These are phyloP conservation scores for Kappamyces sp. DNA, from an alignment of 192 early-diverging fungal genomes.

Conservation along the genomic window DNA sequence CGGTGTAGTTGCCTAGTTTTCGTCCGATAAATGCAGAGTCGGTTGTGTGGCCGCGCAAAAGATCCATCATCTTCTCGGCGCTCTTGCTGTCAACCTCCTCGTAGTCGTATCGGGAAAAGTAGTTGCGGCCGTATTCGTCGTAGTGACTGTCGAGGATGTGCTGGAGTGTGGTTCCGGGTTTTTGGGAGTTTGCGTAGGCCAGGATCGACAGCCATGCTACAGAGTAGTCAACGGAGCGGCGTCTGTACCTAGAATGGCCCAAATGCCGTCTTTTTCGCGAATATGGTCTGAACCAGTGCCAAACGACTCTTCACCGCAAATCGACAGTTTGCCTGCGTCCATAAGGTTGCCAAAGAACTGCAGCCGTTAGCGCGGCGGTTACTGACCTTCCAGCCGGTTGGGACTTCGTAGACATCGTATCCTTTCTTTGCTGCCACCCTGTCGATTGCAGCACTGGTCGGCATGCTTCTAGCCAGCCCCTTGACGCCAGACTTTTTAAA, in stretches of 20 bases:
- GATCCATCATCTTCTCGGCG: conserved; percentile 73
- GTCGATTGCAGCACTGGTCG: conserved; percentile 89
- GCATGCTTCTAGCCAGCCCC: conserved; percentile 92
- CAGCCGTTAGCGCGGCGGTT: conserved; percentile 10
- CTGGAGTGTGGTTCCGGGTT: conserved; percentile 54
- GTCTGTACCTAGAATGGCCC: conserved; percentile 83
- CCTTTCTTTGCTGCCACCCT: conserved; percentile 77
- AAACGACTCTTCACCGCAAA: conserved; percentile 98
- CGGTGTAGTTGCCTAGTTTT: conserved; percentile 43
- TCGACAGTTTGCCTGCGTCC: conserved; percentile 88
- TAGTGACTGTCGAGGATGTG: conserved; percentile 81
- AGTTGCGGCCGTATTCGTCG: conserved; percentile 86
- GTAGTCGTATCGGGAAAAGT: conserved; percentile 95
- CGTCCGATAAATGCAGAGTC: conserved; percentile 40
- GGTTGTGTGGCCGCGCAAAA: conserved; percentile 61
- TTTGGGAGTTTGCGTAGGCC: conserved; percentile 60
- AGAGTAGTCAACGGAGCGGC: too few relatives aligned
- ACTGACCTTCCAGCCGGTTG: conserved; percentile 66
- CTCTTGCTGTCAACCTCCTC: conserved; percentile 83
- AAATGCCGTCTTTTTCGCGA: conserved; percentile 97
- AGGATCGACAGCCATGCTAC: conserved; percentile 93
- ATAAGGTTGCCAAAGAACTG: conserved; percentile 98
- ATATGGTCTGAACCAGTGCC: conserved; percentile 98
- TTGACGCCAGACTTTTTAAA: conserved; percentile 77
- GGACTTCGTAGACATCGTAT: conserved; percentile 77